Conservation (phyloP, 1,284 basidiomycete genomes). For the Coniferiporia sulphurascens region DNA sequence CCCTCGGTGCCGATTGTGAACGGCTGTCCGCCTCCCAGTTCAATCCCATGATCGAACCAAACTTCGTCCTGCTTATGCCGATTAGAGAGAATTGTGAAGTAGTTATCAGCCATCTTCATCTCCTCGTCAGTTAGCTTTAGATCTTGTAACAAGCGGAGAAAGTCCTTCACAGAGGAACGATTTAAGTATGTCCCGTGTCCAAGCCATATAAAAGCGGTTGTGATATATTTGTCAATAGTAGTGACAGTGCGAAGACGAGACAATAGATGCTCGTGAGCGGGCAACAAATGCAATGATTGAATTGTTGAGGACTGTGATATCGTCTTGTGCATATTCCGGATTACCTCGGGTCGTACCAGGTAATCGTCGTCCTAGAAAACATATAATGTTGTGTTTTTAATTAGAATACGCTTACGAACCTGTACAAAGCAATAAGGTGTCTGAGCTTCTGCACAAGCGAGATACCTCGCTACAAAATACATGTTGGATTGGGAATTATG, state of each 20-base stretch:
- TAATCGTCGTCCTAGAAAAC: slow-evolving; percentile 61
- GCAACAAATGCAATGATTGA: slow-evolving; percentile 47
- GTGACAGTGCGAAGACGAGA: slow-evolving; percentile 37
- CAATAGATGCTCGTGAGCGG: slow-evolving; percentile 56
- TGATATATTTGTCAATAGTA: slow-evolving; percentile 32
- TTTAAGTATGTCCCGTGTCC: slow-evolving; percentile 57
- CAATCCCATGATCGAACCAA: slow-evolving; percentile 61
- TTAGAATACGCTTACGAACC: slow-evolving; percentile 30
- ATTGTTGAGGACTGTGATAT: slow-evolving; percentile 25
- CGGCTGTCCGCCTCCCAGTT: slow-evolving; percentile 52
- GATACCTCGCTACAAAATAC: slow-evolving; percentile 61
- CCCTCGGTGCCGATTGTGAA: slow-evolving; percentile 61
- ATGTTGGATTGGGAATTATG: slow-evolving; percentile 54
- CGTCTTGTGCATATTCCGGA: slow-evolving; percentile 43
- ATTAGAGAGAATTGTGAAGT: slow-evolving; percentile 57
- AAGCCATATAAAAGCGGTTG: slow-evolving; percentile 62
- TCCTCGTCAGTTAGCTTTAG: slow-evolving; percentile 46
- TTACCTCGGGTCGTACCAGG: slow-evolving; percentile 51
- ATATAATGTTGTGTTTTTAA: not conserved
- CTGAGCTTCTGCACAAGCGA: slow-evolving; percentile 49
- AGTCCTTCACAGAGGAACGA: slow-evolving; percentile 39
- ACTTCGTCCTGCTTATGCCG: slow-evolving; percentile 34
- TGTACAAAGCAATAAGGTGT: slow-evolving; percentile 62
- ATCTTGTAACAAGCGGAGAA: slow-evolving; percentile 42
- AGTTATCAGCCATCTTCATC: slow-evolving; percentile 66